Evolutionary conservation across 2,329 filamentous ascomycete species (phyloP).

Genomic region (Thielaviopsis populi): DNA sequence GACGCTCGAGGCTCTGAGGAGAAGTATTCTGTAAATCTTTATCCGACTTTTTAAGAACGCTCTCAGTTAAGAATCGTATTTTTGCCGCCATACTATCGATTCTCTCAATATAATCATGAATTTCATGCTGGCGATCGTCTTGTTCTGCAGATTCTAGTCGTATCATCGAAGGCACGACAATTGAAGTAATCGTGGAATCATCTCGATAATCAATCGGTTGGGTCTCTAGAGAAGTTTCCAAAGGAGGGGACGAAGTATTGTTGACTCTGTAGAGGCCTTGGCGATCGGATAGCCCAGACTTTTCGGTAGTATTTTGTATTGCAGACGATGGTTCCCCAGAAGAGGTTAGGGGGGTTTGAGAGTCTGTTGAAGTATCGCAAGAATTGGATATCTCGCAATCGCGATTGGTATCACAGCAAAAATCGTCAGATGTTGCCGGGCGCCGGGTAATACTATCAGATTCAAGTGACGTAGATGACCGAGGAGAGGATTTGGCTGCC

Average conservation of each 20-base stretch:
- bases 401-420: background rate
- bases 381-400: background rate
- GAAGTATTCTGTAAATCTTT: conserved; percentile 47
- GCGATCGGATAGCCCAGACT: too few relatives aligned
- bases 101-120: conserved; percentile 54
- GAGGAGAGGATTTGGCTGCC: conserved; percentile 41
- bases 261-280: too few relatives aligned
- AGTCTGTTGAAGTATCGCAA: background rate
- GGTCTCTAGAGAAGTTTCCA: background rate
- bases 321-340: background rate
- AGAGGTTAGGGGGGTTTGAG: background rate
- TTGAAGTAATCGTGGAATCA: background rate
- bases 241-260: background rate
- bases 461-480: conserved; percentile 6
- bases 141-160: background rate
- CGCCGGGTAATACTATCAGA: background rate
- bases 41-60: conserved; percentile 61
- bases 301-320: background rate
- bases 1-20: conserved; percentile 55
- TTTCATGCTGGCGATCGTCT: conserved; percentile 68
- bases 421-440: conserved; percentile 9
- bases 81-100: conserved; percentile 90
- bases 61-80: conserved; percentile 70
- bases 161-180: background rate
- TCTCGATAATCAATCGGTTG: background rate